Evolutionary conservation across 306 rosid species (phyloP).

Genomic region (Vicia sativa): DNA sequence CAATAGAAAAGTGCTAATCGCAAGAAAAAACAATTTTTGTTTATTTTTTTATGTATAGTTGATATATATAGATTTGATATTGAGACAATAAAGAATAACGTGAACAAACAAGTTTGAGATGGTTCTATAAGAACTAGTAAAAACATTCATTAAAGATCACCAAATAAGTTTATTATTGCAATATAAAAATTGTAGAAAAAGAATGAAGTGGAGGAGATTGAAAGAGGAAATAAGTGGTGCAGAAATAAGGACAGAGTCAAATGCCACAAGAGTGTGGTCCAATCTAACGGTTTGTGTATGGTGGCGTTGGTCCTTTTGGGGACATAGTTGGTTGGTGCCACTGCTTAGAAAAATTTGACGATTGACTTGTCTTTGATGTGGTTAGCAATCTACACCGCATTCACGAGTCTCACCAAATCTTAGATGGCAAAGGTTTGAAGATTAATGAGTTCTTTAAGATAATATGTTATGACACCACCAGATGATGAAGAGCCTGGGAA

Average conservation of each 20-base stretch:
- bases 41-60: too few relatives aligned
- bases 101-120: too few relatives aligned
- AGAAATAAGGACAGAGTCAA: slow-evolving; percentile 25
- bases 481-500: too few relatives aligned
- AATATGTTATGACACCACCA: too few relatives aligned
- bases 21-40: too few relatives aligned
- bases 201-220: slow-evolving; percentile 6
- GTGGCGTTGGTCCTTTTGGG: slow-evolving; percentile 21
- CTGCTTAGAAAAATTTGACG: slow-evolving; percentile 24
- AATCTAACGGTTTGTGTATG: slow-evolving; percentile 10
- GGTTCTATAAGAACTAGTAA: too few relatives aligned
- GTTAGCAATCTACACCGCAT: slow-evolving; percentile 7
- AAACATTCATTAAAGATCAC: too few relatives aligned
- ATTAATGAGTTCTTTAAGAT: background rate
- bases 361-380: slow-evolving; percentile 40
- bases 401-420: slow-evolving; percentile 3
- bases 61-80: too few relatives aligned
- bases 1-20: too few relatives aligned
- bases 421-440: background rate
- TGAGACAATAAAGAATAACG: too few relatives aligned
- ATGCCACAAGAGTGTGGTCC: slow-evolving; percentile 9
- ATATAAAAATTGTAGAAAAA: background rate
- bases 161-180: too few relatives aligned
- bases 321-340: slow-evolving; percentile 7
- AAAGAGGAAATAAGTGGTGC: slow-evolving; percentile 6